These are phyloP conservation scores for Lachnum nothofagi DNA, from an alignment of 2,329 filamentous ascomycete genomes.

Conservation along the genomic window DNA sequence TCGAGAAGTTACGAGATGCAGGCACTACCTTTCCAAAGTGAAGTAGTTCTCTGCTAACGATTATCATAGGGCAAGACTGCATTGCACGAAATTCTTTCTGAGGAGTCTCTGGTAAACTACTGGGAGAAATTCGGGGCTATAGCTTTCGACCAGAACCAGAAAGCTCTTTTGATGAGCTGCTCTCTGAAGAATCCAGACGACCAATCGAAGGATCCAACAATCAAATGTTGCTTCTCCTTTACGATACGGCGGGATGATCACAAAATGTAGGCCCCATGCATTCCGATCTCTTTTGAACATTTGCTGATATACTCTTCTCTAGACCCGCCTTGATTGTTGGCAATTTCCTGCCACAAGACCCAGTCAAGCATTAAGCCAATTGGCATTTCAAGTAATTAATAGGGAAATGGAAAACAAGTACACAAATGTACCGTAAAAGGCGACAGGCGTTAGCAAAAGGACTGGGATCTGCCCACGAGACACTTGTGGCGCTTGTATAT, in stretches of 20 bases:
- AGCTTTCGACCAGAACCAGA: conserved; percentile 88
- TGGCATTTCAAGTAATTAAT: conserved; percentile 21
- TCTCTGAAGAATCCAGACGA: conserved; percentile 77
- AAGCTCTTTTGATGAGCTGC: conserved; percentile 91
- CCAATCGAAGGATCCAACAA: conserved; percentile 63
- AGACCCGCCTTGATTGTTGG: conserved; percentile 93
- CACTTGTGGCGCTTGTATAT: background rate
- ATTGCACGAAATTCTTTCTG: conserved; percentile 90
- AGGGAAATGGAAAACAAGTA: conserved; percentile 11
- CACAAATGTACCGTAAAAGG: conserved; percentile 9
- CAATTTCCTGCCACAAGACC: conserved; percentile 88
- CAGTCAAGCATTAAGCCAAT: conserved; percentile 40
- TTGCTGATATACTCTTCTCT: conserved; percentile 7
- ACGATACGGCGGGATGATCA: conserved; percentile 91
- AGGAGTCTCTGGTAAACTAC: conserved; percentile 91
- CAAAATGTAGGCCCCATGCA: conserved; percentile 69
- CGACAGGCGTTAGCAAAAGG: conserved; percentile 2
- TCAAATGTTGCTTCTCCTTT: conserved; percentile 96
- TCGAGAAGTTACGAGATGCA: conserved; percentile 86
- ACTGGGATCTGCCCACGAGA: background rate
- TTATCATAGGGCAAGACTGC: conserved; percentile 75
- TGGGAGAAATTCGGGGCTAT: conserved; percentile 99
- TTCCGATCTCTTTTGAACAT: background rate
- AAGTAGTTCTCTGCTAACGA: conserved; percentile 5
- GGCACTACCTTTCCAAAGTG: conserved; percentile 38